phyloP scores from a whole-genome alignment of 2,329 filamentous ascomycete species.

The Colletotrichum sojae region DNA sequence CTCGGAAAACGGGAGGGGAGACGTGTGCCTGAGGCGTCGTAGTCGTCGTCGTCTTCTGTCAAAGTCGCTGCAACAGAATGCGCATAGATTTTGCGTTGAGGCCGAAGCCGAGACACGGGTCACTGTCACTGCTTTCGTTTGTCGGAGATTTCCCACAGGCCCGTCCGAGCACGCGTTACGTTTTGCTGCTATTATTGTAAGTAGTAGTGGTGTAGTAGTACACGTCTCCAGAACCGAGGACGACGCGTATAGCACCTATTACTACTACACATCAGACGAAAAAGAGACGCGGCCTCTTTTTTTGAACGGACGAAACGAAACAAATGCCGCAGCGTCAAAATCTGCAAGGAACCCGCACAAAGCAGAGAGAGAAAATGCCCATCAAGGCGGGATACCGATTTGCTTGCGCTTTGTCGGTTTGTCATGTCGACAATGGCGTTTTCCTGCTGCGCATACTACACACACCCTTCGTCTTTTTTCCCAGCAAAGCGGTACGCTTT shows the following conservation, averaged over 20 bases:
- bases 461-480: background rate
- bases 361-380: background rate
- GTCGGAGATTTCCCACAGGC: conserved; percentile 29
- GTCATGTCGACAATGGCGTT: no score
- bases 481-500: conserved; percentile 17
- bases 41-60: no score
- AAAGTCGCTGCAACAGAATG: background rate
- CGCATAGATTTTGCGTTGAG: background rate
- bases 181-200: conserved; percentile 18
- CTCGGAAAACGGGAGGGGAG: conserved; percentile 6
- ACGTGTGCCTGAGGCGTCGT: conserved; percentile 22
- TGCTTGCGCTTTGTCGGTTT: no score
- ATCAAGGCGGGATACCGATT: background rate
- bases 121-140: background rate
- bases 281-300: conserved; percentile 7
- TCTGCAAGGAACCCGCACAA: background rate
- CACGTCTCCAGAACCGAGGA: no score
- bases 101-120: background rate
- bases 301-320: conserved; percentile 31
- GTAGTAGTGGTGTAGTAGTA: no score
- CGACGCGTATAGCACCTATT: background rate
- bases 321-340: conserved; percentile 26
- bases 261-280: conserved; percentile 22
- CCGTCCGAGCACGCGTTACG: conserved; percentile 5
- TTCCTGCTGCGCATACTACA: no score